Base-by-base conservation (phyloP, 1,284 basidiomycete species). In the Cutaneotrichosporon cutaneum region DNA sequence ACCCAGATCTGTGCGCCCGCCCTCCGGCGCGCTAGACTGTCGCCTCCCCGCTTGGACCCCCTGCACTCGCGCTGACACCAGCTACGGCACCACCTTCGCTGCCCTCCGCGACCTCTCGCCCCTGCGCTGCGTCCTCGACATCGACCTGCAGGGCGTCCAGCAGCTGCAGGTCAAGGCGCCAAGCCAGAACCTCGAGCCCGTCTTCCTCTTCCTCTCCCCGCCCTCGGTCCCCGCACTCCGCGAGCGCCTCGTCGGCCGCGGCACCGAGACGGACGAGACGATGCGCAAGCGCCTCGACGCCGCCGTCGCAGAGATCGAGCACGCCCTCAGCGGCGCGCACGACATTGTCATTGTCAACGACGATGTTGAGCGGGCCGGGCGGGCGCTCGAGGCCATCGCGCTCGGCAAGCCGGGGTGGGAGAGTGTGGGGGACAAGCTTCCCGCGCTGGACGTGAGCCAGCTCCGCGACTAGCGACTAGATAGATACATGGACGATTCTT, bases 111-210 rank as follows among this genome's bases (percentile, higher is more conserved):
- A 81, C 57, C 83, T 86, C 33, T 62, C 75, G 39, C 89, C 88
- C 39, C 83, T 77, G 58, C 81, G 92, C 16, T 98, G 95, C 76
- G 88, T 99, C 59, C 85, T 99, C 50, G 95, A 99, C 77, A 99
- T 99, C 68, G 95, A 99, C 75, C 88, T 92, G 14, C 94, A 96
- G 90, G 94, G 94, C 59, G 91, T 97, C 61, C 87, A 87, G 67
- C 88, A 94, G 78, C 88, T 98, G 73, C 94, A 93, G 77, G 79
- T 83, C 33, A 81, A 83, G 86, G 77, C 76, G 27, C 72, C 72
- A 0, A 78, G 85, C 58, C 82, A 75, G 60, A 89, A 70, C 66
- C 81, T 99, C 48, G 84, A 90, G 71, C 91, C 94, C 8, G 84
- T 97, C 65, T 97, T 89, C 81, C 85, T 97, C 69, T 99, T 99